These are phyloP conservation scores for Sporisorium scitamineum DNA, from an alignment of 1,284 basidiomycete species.

Conservation along the genomic window DNA sequence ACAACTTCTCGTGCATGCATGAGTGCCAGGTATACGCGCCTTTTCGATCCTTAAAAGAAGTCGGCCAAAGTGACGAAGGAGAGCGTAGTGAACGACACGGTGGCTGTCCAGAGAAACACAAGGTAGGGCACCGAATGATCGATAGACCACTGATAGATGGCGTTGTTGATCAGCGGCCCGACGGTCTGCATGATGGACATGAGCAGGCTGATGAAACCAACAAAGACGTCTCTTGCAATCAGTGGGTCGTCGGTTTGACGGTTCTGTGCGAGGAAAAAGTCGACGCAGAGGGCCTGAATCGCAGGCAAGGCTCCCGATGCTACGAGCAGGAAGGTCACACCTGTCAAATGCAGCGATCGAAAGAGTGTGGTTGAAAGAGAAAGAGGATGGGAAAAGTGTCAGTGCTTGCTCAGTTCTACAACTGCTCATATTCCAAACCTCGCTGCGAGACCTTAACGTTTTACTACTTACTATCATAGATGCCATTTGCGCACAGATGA, in stretches of 20 bases:
- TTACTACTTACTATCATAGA: constrained; percentile 30
- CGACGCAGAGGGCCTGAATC: constrained; percentile 37
- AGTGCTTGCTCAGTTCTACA: neutral
- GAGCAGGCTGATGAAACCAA: constrained; percentile 33
- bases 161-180: constrained; percentile 39
- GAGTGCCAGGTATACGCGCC: neutral
- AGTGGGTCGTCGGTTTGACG: constrained; percentile 27
- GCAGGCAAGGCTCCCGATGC: constrained; percentile 23
- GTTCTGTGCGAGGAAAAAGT: constrained; percentile 41
- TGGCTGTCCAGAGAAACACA: constrained; percentile 35
- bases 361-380: neutral
- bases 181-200: constrained; percentile 1
- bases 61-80: constrained; percentile 16
- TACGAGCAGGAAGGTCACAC: constrained; percentile 16
- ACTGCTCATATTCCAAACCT: too few species aligned
- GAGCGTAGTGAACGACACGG: constrained; percentile 11
- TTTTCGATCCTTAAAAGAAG: neutral
- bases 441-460: neutral
- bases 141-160: constrained; percentile 34
- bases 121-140: constrained; percentile 19
- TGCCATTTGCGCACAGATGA: constrained; percentile 13
- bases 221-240: constrained; percentile 39
- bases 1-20: neutral
- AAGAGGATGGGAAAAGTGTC: neutral
- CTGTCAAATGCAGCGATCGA: neutral